Evolutionary conservation across 2,329 filamentous ascomycete genomes (phyloP).

Genomic region (Clonostachys byssicola): DNA sequence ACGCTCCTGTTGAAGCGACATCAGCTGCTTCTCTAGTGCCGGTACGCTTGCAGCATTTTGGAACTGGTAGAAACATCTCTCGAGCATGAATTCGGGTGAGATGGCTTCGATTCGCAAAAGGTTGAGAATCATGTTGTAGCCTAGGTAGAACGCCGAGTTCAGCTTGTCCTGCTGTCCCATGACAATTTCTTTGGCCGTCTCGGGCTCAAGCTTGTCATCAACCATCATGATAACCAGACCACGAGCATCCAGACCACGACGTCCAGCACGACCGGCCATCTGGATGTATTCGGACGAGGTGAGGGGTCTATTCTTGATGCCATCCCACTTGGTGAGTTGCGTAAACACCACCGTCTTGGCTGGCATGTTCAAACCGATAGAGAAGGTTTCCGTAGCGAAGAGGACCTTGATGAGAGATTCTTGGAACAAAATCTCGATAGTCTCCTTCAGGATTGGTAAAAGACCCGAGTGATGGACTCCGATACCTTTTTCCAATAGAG

Average conservation of each 20-base stretch:
- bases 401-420: slow-evolving; percentile 97
- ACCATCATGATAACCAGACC: slow-evolving; percentile 99
- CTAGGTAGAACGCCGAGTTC: slow-evolving; percentile 95
- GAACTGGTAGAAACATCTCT: slow-evolving; percentile 97
- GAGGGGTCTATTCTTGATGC: slow-evolving; percentile 72
- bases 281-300: slow-evolving; percentile 97
- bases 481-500: slow-evolving; percentile 84
- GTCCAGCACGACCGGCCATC: slow-evolving; percentile 95
- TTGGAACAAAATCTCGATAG: slow-evolving; percentile 98
- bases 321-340: slow-evolving; percentile 92
- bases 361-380: slow-evolving; percentile 98
- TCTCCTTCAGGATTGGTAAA: slow-evolving; percentile 94
- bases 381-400: slow-evolving; percentile 98
- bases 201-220: slow-evolving; percentile 90
- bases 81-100: slow-evolving; percentile 97
- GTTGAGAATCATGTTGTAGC: slow-evolving; percentile 99
- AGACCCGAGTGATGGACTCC: slow-evolving; percentile 96
- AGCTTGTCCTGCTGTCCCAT: slow-evolving; percentile 95
- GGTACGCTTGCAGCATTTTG: slow-evolving; percentile 90
- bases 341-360: slow-evolving; percentile 99
- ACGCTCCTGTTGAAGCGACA: slow-evolving; percentile 71
- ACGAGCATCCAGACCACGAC: slow-evolving; percentile 93
- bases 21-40: slow-evolving; percentile 76
- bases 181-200: slow-evolving; percentile 91
- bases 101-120: slow-evolving; percentile 98